These are phyloP conservation scores for Hypoxylon sp. DNA, from an alignment of 2,329 filamentous ascomycete genomes.

Conservation along the genomic window DNA sequence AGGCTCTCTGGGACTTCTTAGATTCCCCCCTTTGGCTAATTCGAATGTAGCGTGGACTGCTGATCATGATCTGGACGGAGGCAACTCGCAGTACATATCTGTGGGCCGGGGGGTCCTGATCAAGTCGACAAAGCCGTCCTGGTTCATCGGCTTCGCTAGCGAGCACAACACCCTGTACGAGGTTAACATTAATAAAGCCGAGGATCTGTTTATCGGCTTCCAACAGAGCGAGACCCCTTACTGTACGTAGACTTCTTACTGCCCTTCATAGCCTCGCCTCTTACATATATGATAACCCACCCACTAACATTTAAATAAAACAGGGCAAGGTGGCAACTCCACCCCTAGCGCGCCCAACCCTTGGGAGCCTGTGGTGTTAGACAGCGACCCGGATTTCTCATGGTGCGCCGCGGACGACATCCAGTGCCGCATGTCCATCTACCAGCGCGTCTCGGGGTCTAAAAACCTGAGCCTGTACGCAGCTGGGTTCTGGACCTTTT, in stretches of 20 bases:
- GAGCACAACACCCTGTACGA: conserved; percentile 69
- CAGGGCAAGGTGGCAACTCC: conserved; percentile 35
- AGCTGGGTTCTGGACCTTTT: conserved; percentile 48
- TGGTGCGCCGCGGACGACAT: conserved; percentile 37
- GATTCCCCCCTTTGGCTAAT: conserved; percentile 23
- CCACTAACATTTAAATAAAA: conserved; percentile 4
- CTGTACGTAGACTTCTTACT: conserved; percentile 39
- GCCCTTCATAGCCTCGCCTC: neutral
- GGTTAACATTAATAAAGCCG: conserved; percentile 63
- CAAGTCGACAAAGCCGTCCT: conserved; percentile 64
- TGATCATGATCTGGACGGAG: conserved; percentile 67
- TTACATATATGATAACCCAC: neutral
- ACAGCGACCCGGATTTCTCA: conserved; percentile 44
- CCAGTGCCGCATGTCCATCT: conserved; percentile 46
- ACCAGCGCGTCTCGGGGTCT: conserved; percentile 39
- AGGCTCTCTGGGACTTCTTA: conserved; percentile 31
- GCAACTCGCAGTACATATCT: conserved; percentile 57
- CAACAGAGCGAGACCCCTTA: conserved; percentile 65
- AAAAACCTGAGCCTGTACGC: conserved; percentile 37
- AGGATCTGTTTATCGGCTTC: conserved; percentile 61
- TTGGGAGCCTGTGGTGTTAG: conserved; percentile 24
- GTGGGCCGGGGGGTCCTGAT: conserved; percentile 64
- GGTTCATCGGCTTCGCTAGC: conserved; percentile 67
- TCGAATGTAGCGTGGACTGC: conserved; percentile 55
- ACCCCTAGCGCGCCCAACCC: conserved; percentile 20